Percentiles rank a stretch among this genome's conserved stretches.
These are phyloP conservation scores for Hibiscus syriacus DNA, from an alignment of 345 rosid species.

Conservation along the genomic window DNA sequence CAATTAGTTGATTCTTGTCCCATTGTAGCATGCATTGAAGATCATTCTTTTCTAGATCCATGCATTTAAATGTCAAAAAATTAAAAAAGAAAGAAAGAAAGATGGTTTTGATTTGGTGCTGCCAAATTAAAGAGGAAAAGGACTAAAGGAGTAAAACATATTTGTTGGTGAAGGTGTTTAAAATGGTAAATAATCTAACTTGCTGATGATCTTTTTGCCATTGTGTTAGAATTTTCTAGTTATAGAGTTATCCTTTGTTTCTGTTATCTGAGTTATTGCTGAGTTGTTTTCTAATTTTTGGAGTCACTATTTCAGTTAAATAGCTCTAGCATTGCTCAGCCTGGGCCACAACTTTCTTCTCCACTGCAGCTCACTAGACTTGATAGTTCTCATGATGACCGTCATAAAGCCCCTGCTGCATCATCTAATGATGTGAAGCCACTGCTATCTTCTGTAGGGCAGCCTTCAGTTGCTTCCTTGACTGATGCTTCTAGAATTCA, in stretches of 20 bases:
- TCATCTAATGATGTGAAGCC: slow-evolving; percentile 39
- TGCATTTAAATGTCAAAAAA: neutral
- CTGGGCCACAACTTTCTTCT: slow-evolving; percentile 47
- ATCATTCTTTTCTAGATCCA: neutral
- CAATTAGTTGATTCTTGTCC: neutral
- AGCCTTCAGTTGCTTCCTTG: slow-evolving; percentile 27
- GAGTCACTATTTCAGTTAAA: slow-evolving; percentile 36
- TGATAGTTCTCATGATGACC: slow-evolving; percentile 58
- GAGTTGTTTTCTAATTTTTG: slow-evolving; percentile 1
- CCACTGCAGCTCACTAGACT: slow-evolving; percentile 40
- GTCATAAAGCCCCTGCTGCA: slow-evolving; percentile 29
- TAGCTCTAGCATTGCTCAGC: slow-evolving; percentile 28
- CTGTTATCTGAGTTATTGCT: neutral
- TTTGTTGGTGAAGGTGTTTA: neutral
- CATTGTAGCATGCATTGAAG: neutral
- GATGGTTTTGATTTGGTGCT: no score
- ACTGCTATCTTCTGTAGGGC: slow-evolving; percentile 32
- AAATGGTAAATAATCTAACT: neutral
- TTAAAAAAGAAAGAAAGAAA: neutral
- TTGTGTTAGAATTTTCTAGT: neutral
- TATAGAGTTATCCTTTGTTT: neutral
- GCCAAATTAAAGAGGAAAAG: no score
- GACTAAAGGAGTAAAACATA: neutral
- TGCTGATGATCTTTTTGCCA: neutral
- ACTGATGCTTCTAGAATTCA: slow-evolving; percentile 46